Evolutionary conservation across 2,329 filamentous ascomycete genomes (phyloP).

Genomic region (Aureobasidium namibiae): DNA sequence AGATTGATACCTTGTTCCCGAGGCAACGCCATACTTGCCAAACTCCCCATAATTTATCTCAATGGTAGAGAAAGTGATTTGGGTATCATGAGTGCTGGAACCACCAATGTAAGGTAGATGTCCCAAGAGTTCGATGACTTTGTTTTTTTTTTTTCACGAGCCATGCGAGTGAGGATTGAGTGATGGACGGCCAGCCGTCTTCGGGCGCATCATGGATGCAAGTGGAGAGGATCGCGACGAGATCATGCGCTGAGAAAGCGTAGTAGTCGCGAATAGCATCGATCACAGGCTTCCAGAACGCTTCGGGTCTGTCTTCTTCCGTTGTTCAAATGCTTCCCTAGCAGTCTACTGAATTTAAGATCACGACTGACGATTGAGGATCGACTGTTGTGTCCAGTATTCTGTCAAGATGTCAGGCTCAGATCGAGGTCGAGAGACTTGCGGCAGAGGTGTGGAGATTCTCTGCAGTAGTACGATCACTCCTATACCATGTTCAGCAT

Average conservation of each 20-base stretch:
- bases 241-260: neutral
- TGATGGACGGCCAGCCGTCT: neutral
- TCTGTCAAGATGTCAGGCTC: no score
- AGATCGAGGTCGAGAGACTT: no score
- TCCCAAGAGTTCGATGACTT: no score
- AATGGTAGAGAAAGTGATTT: neutral
- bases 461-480: no score
- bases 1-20: neutral
- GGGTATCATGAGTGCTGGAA: constrained; percentile 2
- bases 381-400: no score
- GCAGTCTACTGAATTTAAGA: no score
- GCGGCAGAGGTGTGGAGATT: no score
- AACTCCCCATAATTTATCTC: neutral
- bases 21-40: neutral
- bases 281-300: neutral
- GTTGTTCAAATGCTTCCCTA: no score
- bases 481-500: no score
- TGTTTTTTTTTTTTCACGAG: neutral
- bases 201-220: neutral
- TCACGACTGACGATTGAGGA: no score
- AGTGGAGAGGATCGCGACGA: neutral
- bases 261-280: neutral
- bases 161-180: neutral
- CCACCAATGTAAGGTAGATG: no score
- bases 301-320: no score